phyloP scores from a whole-genome alignment of 2,329 filamentous ascomycete species.

The Neofusicoccum ribis region DNA sequence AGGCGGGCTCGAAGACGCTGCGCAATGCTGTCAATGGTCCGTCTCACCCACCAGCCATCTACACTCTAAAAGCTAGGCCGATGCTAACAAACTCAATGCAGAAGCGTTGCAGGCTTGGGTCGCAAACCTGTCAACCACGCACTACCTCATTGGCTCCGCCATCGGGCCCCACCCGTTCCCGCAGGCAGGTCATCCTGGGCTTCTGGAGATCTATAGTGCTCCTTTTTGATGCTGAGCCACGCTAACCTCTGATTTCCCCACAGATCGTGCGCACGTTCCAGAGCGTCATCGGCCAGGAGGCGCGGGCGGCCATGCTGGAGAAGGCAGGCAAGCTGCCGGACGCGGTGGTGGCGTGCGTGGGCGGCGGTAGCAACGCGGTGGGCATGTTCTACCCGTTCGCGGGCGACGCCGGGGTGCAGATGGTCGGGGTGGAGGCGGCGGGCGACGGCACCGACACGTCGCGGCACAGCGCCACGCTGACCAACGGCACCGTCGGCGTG shows the following conservation, averaged over 20 bases:
- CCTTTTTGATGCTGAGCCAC: not conserved
- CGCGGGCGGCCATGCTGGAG: too few species aligned
- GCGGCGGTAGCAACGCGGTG: constrained; percentile 89
- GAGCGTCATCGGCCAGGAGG: constrained; percentile 78
- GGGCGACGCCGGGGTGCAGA: constrained; percentile 78
- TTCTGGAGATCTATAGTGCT: not conserved
- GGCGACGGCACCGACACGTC: constrained; percentile 87
- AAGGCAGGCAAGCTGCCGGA: constrained; percentile 82
- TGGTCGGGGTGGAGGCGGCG: constrained; percentile 91
- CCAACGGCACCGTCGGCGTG: constrained; percentile 84
- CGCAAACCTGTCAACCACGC: constrained; percentile 90
- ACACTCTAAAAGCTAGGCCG: not conserved
- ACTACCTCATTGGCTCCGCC: constrained; percentile 97
- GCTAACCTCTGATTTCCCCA: not conserved
- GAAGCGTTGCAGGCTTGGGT: constrained; percentile 92
- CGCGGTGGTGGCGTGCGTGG: constrained; percentile 93
- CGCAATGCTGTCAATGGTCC: constrained; percentile 72
- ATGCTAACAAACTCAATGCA: not conserved
- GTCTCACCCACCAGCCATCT: not conserved
- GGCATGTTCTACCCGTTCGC: constrained; percentile 99
- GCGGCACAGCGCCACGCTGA: constrained; percentile 86
- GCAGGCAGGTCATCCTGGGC: not conserved
- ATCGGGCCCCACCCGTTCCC: constrained; percentile 98
- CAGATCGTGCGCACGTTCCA: constrained; percentile 97
- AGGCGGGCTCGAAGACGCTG: constrained; percentile 73